phyloP scores from a whole-genome alignment of 768 basidiomycete genomes.

The Imleria badia region DNA sequence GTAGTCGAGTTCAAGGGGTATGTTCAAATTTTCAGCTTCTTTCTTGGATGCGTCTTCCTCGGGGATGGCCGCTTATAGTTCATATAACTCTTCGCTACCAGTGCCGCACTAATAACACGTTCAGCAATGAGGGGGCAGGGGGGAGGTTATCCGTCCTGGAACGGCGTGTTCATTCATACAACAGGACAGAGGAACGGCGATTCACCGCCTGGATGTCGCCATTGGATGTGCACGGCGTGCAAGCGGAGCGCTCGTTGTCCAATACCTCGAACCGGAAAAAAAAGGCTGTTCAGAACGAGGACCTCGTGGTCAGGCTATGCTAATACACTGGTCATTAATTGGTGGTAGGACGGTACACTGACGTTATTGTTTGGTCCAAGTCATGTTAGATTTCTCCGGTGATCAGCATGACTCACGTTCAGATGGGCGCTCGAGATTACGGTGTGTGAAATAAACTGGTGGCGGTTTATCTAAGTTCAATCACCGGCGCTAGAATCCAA shows the following conservation, averaged over 20 bases:
- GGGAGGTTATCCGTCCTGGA: background rate
- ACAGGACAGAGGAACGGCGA: background rate
- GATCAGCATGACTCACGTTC: background rate
- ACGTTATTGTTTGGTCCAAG: conserved; percentile 1
- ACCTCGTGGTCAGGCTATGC: conserved; percentile 7
- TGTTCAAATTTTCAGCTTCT: background rate
- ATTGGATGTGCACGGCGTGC: background rate
- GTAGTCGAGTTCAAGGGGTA: background rate
- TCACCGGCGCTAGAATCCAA: conserved; percentile 7
- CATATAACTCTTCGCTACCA: background rate
- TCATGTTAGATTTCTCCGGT: background rate
- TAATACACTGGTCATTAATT: background rate
- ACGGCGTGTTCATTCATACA: conserved; percentile 1
- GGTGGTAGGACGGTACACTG: background rate
- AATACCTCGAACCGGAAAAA: background rate
- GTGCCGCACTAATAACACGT: conserved; percentile 12
- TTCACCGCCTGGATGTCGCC: background rate
- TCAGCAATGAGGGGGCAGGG: background rate
- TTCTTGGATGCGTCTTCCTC: background rate
- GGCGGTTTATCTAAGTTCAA: background rate
- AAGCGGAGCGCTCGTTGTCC: conserved; percentile 1
- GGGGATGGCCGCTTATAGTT: conserved; percentile 12
- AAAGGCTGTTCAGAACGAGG: background rate
- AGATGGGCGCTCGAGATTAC: background rate
- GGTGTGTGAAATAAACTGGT: background rate